Evolutionary conservation across 139 green algal genomes (phyloP), one percentile per base, ranked within the genome.

Genomic region (Chlorella sp.): DNA sequence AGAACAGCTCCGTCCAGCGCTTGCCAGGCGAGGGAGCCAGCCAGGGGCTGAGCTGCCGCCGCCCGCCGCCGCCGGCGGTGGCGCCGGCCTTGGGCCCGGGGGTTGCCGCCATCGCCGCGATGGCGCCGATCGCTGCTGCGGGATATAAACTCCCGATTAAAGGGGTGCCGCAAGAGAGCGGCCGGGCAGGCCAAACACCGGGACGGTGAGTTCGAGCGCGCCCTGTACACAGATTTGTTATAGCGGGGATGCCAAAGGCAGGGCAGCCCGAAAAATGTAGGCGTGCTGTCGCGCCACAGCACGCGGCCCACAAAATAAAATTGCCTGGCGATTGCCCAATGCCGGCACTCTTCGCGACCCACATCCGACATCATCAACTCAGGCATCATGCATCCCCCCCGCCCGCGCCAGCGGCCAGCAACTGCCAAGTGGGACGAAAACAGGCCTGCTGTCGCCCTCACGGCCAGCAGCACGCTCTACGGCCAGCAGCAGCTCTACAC

Each of bases 1-100:
- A 98, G 88, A 99, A 97, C 0, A 95, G 37, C 93, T 99, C 98
- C 1, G 94, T 95, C 96, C 97, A 98, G 26, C 97, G 92, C 91
- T 99, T 99, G 88, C 92, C 96, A 0, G 96, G 96, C 73, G 94
- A 96, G n/a, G 86, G 86, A 0, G 97, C 95, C 1, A 97, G 92
- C 97, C 97, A 99, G 40, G 90, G 81, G 87, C 60, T 68, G 26
- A 90, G 64, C 39, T 21, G 22, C 11, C 11, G 42, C 7, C 64
- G 60, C 61, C 57, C 66, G 39, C n/a, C 21, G 48, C 15, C 34
- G 75, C 28, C 24, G 57, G 9, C 61, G 61, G 34, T 40, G 57
- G 26, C 26, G 36, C 40, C 19, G 2, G 36, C 57, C 21, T 40
- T 34, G 57, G 32, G 22, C 15, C 14, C 42, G 36, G 76, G 42